phyloP scores from a whole-genome alignment of 768 basidiomycete genomes.

The Naematelia encephala region DNA sequence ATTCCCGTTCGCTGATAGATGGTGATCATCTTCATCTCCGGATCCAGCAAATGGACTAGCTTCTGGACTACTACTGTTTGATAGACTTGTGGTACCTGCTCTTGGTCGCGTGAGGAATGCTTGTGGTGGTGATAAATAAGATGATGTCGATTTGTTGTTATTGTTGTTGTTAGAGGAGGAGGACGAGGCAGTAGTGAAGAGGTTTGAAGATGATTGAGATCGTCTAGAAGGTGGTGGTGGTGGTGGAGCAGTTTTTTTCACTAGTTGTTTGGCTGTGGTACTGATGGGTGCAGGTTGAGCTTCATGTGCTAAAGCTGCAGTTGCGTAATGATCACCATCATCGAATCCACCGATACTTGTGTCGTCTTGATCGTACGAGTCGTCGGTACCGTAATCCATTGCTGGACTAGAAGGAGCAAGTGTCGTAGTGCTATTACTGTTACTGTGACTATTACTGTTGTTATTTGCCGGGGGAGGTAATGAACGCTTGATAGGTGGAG shows the following conservation, averaged over 20 bases:
- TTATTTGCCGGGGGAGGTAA: not conserved
- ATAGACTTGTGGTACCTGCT: slow-evolving; percentile 2
- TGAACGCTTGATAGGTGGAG: not conserved
- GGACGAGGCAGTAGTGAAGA: slow-evolving; percentile 53
- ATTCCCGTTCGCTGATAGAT: not conserved
- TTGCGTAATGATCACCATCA: slow-evolving; percentile 14
- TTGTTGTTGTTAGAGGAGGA: too few species aligned
- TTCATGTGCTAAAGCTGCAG: slow-evolving; percentile 10
- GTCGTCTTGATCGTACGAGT: slow-evolving; percentile 6
- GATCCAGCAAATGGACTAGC: slow-evolving; percentile 39
- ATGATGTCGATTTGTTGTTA: too few species aligned
- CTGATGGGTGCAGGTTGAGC: slow-evolving; percentile 13
- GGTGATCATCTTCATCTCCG: slow-evolving; percentile 30
- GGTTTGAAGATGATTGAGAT: slow-evolving; percentile 55
- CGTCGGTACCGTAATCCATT: not conserved
- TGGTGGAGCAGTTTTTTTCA: slow-evolving; percentile 61
- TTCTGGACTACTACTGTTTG: slow-evolving; percentile 13
- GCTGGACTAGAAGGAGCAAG: not conserved
- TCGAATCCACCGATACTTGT: slow-evolving; percentile 12
- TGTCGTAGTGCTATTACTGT: not conserved
- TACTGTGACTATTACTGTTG: not conserved
- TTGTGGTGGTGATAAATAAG: slow-evolving; percentile 11
- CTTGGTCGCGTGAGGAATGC: slow-evolving; percentile 24
- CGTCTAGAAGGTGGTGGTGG: slow-evolving; percentile 61
- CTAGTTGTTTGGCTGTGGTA: slow-evolving; percentile 4